A percentile compares a stretch with the other conserved stretches of the same genome.
Evolutionary conservation across 495 filamentous ascomycete species (phyloP).

Genomic region (Letharia lupina): DNA sequence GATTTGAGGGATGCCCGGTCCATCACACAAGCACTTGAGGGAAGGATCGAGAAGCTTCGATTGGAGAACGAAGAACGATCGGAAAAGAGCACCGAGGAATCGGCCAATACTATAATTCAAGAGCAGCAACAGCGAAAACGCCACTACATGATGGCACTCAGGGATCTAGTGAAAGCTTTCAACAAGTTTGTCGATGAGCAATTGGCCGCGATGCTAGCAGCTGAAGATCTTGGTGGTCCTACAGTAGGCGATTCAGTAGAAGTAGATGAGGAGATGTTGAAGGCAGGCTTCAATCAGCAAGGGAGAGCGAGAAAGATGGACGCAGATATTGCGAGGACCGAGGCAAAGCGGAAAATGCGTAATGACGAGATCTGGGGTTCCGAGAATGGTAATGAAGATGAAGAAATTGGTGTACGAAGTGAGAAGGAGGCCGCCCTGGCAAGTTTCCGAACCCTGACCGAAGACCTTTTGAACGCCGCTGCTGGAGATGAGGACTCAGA

Average conservation of each 20-base stretch:
- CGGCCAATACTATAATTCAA: conserved; percentile 49
- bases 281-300: conserved; percentile 62
- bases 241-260: conserved; percentile 67
- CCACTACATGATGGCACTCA: conserved; percentile 47
- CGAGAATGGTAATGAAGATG: conserved; percentile 28
- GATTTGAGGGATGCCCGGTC: conserved; percentile 52
- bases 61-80: conserved; percentile 43
- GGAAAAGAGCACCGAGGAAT: conserved; percentile 50
- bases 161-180: conserved; percentile 50
- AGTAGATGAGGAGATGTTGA: conserved; percentile 51
- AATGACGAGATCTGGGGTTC: conserved; percentile 68
- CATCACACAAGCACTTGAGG: conserved; percentile 46
- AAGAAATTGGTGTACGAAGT: conserved; percentile 32
- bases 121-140: conserved; percentile 51
- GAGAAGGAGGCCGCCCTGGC: conserved; percentile 57
- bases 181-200: conserved; percentile 65
- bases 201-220: conserved; percentile 72
- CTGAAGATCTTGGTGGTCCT: conserved; percentile 78
- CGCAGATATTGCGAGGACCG: conserved; percentile 35
- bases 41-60: conserved; percentile 49
- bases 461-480: conserved; percentile 53
- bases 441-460: conserved; percentile 59
- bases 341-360: conserved; percentile 48
- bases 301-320: conserved; percentile 61
- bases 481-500: conserved; percentile 38